A percentile compares a stretch with the other conserved stretches of the same genome.
Conservation (phyloP, 148 eudicot genomes). For the Vaccinium macrocarpon region DNA sequence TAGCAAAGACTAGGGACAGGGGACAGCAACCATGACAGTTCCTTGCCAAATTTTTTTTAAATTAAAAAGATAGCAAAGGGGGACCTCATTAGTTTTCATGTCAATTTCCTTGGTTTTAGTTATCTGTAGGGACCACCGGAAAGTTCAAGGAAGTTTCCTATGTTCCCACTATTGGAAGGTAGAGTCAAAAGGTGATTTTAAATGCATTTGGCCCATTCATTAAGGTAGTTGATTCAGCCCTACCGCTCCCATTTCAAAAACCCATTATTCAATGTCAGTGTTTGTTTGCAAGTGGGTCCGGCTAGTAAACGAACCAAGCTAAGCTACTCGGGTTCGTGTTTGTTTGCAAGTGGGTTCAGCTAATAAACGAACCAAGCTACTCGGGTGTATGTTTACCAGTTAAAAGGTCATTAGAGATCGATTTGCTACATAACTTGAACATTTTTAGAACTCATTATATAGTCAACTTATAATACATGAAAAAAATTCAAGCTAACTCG, state of each 20-base stretch:
- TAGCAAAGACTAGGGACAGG: not conserved
- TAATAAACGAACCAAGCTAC: too few relatives aligned
- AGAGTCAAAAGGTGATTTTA: not conserved
- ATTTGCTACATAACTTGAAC: not conserved
- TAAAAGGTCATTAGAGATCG: not conserved
- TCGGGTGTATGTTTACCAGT: not conserved
- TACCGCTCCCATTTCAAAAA: not conserved
- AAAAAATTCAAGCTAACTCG: not conserved
- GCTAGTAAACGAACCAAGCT: not conserved
- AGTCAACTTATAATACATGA: too few relatives aligned
- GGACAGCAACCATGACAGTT: not conserved
- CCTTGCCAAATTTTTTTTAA: not conserved
- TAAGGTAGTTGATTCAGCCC: not conserved
- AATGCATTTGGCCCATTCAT: not conserved
- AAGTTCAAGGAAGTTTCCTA: conserved; percentile 3
- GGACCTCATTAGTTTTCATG: not conserved
- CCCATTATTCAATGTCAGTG: not conserved
- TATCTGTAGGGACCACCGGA: not conserved
- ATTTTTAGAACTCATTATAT: not conserved
- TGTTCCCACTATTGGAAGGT: not conserved
- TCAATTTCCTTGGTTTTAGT: not conserved
- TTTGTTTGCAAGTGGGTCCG: not conserved
- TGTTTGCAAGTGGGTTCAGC: not conserved
- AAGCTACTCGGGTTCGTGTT: not conserved
- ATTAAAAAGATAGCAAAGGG: not conserved